Evolutionary conservation across 176 grass and related monocot species (phyloP).

Genomic region (Ampelocalamus luodianensis): DNA sequence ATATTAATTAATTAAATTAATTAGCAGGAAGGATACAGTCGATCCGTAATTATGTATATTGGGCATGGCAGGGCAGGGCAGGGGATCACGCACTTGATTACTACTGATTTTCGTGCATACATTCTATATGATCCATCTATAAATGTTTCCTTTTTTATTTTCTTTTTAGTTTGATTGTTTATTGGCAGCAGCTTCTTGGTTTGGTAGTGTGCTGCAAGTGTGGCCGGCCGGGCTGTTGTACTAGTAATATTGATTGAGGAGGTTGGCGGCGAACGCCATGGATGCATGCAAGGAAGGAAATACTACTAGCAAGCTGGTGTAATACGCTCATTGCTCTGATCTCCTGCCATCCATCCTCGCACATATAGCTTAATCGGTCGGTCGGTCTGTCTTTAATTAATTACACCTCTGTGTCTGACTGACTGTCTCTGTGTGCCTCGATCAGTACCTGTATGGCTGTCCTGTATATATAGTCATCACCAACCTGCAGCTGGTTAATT

Average conservation of each 20-base stretch:
- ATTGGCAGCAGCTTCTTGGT: not conserved
- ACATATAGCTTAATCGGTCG: no score
- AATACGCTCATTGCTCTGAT: no score
- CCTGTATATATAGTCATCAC: no score
- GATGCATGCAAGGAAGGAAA: conserved; percentile 28
- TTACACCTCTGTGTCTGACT: no score
- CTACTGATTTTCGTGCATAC: conserved; percentile 32
- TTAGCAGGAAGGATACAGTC: not conserved
- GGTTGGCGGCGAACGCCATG: conserved; percentile 24
- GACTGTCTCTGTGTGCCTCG: no score
- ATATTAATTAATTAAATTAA: not conserved
- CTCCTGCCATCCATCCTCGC: no score
- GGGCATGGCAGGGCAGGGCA: not conserved
- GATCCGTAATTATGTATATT: no score
- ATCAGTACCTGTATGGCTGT: no score
- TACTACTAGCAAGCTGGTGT: no score
- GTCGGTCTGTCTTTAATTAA: no score
- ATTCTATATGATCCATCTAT: not conserved
- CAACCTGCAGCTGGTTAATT: no score
- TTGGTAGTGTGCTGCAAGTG: no score
- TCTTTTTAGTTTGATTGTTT: conserved; percentile 23
- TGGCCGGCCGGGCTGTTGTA: conserved; percentile 11
- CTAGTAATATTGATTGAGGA: conserved; percentile 26
- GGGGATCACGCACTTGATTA: not conserved
- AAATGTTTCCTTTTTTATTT: conserved; percentile 9